phyloP scores from a whole-genome alignment of 2,329 filamentous ascomycete genomes.

The Annulohypoxylon truncatum region DNA sequence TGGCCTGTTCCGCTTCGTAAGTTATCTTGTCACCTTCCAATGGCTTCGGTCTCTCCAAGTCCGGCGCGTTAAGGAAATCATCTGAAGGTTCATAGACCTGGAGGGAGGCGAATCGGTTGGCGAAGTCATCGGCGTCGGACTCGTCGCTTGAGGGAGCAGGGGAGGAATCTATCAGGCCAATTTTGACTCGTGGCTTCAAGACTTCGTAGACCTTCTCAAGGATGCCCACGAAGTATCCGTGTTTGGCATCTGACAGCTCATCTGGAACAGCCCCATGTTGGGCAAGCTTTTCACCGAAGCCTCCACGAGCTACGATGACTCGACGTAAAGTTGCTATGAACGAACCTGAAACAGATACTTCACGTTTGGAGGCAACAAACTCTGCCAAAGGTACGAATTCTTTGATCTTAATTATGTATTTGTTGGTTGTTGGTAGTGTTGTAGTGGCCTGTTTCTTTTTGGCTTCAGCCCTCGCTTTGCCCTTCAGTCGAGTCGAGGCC shows the following conservation, averaged over 20 bases:
- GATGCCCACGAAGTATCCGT: background rate
- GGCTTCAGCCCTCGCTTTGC: background rate
- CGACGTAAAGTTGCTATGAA: conserved; percentile 52
- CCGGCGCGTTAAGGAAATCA: conserved; percentile 51
- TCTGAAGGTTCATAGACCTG: conserved; percentile 54
- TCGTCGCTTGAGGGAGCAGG: background rate
- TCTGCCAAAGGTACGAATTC: background rate
- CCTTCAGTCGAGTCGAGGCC: background rate
- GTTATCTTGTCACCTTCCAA: conserved; percentile 28
- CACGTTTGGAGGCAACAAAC: background rate
- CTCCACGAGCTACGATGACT: conserved; percentile 52
- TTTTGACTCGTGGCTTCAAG: background rate
- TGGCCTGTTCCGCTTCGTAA: background rate
- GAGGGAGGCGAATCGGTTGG: conserved; percentile 53
- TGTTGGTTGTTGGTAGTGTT: too few relatives aligned
- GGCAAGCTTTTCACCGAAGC: conserved; percentile 37
- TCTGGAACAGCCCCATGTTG: background rate
- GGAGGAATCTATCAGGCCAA: background rate
- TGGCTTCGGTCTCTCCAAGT: conserved; percentile 40
- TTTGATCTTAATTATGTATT: background rate
- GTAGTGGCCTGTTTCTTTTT: background rate
- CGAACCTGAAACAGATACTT: conserved; percentile 46
- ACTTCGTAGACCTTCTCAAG: background rate
- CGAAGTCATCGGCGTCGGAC: conserved; percentile 15
- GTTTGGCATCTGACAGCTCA: background rate